Evolutionary conservation across 345 rosid genomes (phyloP).

Genomic region (Dipteronia dyeriana): DNA sequence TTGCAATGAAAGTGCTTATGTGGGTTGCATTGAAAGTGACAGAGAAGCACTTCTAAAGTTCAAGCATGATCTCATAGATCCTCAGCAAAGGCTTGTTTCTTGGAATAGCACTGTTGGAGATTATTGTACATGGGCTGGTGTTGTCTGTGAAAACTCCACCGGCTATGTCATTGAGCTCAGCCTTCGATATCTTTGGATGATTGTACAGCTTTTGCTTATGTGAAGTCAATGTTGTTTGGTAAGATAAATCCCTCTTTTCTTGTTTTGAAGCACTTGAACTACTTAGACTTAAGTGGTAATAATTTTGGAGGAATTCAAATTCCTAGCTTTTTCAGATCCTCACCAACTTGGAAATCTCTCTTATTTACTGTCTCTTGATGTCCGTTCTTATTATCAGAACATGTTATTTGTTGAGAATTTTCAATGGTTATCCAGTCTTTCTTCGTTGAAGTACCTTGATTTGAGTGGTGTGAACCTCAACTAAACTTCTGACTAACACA

Average conservation of each 20-base stretch:
- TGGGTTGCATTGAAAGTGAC: neutral
- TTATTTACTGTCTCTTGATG: too few species aligned
- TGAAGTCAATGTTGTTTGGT: neutral
- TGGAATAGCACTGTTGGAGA: neutral
- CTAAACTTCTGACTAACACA: neutral
- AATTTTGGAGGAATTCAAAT: neutral
- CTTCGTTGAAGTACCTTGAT: too few species aligned
- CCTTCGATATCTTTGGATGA: too few species aligned
- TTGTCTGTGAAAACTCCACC: neutral
- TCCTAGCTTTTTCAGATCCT: too few species aligned
- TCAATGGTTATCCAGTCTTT: too few species aligned
- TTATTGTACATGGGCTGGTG: neutral
- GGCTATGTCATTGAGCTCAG: neutral
- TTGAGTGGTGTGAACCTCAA: neutral
- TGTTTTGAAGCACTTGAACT: neutral
- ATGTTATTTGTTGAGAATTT: too few species aligned
- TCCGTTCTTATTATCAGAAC: too few species aligned
- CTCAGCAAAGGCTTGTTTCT: neutral
- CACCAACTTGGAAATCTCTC: too few species aligned
- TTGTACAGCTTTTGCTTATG: too few species aligned
- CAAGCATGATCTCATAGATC: neutral
- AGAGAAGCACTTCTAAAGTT: conserved; percentile 7
- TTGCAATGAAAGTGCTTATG: neutral
- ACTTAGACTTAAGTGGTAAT: neutral
- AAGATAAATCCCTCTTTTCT: neutral